Evolutionary conservation across 768 basidiomycete species (phyloP), one percentile per base, ranked within the genome.

Genomic region (Lepiota brunneoincarnata): DNA sequence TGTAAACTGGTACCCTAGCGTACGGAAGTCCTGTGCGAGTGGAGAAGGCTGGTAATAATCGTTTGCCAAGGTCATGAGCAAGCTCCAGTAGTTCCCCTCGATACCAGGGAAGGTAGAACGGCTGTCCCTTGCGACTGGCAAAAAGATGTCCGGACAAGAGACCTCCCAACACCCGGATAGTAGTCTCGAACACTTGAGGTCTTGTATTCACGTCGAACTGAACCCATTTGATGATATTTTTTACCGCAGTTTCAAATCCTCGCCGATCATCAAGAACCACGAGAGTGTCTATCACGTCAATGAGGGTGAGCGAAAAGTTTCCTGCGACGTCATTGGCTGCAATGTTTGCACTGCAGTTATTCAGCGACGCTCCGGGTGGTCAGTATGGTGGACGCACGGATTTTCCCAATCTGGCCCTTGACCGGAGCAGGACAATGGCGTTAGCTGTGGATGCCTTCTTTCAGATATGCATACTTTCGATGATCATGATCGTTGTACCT

Each of bases 171-270:
- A 94, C 92, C 23, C 95, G 84, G 51, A 98, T 98, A 1, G 92
- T 98, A 9, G 91, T 91, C 73, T 99, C 96, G 64, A 99, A 99
- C 3, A 98, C 89, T 77, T 99, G 96, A n/a, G 97, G 93, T 68
- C 86, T 92, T 38, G 92, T 93, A 69, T 98, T 87, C 54, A 93
- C 88, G 65, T 98, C 91, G 67, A 97, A 98, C 0, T 86, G 86
- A 36, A 97, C 90, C 78, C 82, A 84, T 49, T 83, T 70, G 47
- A 96, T 87, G 50, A 93, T 82, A 58, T 89, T 83, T 55, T 81
- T 82, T 48, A 98, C 87, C 2, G 92, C 94, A n/a, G 74, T 74
- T 62, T 91, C 88, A 63, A 97, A 98, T 5, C 87, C 90, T 47
- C 73, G 63, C 20, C 79, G 81, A 63, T 95, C 91, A 59, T 83